Evolutionary conservation across 2,329 filamentous ascomycete species (phyloP).

Genomic region (Ceratocystis cubensis): DNA sequence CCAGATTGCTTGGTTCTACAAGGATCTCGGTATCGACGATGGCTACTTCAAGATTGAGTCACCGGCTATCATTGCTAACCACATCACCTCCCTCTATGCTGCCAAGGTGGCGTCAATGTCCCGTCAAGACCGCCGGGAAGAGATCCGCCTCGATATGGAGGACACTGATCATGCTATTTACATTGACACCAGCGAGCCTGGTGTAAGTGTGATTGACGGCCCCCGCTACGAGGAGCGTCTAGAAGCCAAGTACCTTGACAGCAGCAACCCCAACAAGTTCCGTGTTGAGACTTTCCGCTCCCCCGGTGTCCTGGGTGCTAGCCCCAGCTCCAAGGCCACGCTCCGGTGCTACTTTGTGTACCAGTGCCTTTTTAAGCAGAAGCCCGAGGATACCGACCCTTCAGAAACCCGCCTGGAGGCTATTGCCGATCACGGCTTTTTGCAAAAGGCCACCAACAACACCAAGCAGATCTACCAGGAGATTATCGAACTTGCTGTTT

Average conservation of each 20-base stretch:
- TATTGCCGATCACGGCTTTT: conserved; percentile 85
- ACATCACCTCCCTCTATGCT: conserved; percentile 92
- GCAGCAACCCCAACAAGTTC: conserved; percentile 61
- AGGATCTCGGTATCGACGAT: conserved; percentile 93
- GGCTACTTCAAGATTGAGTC: conserved; percentile 93
- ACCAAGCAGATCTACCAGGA: conserved; percentile 94
- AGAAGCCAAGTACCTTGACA: conserved; percentile 89
- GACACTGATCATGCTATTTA: conserved; percentile 91
- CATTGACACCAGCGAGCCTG: conserved; percentile 92
- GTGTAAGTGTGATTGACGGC: conserved; percentile 60
- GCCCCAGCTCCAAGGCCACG: conserved; percentile 59
- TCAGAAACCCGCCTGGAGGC: conserved; percentile 81
- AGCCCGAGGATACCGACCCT: conserved; percentile 54
- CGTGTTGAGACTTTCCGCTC: conserved; percentile 97
- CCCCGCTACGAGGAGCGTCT: conserved; percentile 90
- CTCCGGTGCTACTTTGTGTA: conserved; percentile 98
- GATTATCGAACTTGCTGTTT: conserved; percentile 75
- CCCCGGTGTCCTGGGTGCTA: conserved; percentile 59
- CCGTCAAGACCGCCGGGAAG: conserved; percentile 81
- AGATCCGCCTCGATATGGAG: conserved; percentile 94
- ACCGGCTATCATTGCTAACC: conserved; percentile 75
- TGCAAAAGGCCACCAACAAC: conserved; percentile 91
- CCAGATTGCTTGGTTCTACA: conserved; percentile 94
- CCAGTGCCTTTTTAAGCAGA: conserved; percentile 78
- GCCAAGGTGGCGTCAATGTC: conserved; percentile 92